These are phyloP conservation scores for Malus hybrid DNA, from an alignment of 331 rosid species.

Conservation along the genomic window DNA sequence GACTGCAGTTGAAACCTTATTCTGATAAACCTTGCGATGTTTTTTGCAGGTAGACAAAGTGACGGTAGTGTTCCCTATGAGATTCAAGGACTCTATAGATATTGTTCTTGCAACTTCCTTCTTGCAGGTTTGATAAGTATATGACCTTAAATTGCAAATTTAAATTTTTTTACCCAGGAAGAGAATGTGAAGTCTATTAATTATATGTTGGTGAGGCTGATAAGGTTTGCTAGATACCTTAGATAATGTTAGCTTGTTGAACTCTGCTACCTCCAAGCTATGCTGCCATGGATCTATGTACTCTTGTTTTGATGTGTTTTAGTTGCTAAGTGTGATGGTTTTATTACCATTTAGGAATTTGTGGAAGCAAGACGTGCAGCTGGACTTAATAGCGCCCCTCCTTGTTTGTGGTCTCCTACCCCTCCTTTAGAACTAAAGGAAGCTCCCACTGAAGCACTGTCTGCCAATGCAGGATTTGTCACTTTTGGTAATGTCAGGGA, in stretches of 20 bases:
- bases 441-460: slow-evolving; percentile 63
- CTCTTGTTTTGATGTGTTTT: not conserved
- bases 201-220: too few relatives aligned
- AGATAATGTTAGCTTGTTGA: not conserved
- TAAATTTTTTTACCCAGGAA: not conserved
- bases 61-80: slow-evolving; percentile 89
- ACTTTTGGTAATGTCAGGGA: slow-evolving; percentile 63
- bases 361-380: slow-evolving; percentile 95
- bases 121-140: slow-evolving; percentile 61
- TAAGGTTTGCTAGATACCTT: not conserved
- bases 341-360: slow-evolving; percentile 63
- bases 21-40: slow-evolving; percentile 4
- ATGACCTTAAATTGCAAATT: not conserved
- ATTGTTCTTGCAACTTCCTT: slow-evolving; percentile 86
- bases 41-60: slow-evolving; percentile 79
- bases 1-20: not conserved
- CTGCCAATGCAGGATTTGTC: slow-evolving; percentile 67
- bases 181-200: not conserved
- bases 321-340: slow-evolving; percentile 15
- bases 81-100: slow-evolving; percentile 78
- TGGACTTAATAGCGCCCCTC: slow-evolving; percentile 80
- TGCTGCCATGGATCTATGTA: slow-evolving; percentile 3
- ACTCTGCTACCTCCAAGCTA: slow-evolving; percentile 1
- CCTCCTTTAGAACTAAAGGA: slow-evolving; percentile 71
- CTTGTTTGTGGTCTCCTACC: slow-evolving; percentile 37